A percentile compares a stretch with the other conserved stretches of the same genome.
Evolutionary conservation across 2,329 filamentous ascomycete species (phyloP).

Genomic region (Ophiostoma sp.): DNA sequence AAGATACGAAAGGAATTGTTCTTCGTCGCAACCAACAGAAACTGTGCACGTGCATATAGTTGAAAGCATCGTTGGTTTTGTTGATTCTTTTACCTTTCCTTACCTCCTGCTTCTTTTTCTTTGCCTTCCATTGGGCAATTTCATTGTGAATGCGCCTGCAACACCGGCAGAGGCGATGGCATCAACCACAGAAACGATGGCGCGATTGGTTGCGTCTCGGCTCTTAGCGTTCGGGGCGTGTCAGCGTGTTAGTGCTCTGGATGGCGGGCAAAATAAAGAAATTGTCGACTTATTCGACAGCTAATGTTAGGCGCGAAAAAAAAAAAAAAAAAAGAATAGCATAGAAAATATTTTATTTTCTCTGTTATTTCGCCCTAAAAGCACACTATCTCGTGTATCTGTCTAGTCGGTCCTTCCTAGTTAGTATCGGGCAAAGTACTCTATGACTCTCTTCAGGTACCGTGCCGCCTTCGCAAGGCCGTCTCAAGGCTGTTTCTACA

Average conservation of each 20-base stretch:
- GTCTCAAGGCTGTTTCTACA: slow-evolving; percentile 5
- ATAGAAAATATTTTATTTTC: background rate
- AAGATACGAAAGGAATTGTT: background rate
- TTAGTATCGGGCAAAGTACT: background rate
- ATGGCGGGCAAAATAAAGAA: slow-evolving; percentile 8
- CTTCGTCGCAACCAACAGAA: background rate
- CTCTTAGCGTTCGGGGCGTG: background rate
- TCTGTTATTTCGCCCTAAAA: background rate
- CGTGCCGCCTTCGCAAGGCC: background rate
- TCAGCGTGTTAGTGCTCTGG: background rate
- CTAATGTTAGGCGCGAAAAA: background rate
- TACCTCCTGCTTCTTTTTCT: background rate
- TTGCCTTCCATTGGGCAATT: slow-evolving; percentile 8
- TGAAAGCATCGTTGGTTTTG: background rate
- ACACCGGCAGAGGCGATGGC: slow-evolving; percentile 28
- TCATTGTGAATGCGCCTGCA: background rate
- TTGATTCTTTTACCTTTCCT: background rate
- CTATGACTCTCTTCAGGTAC: background rate
- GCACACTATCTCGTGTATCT: background rate
- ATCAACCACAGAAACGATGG: slow-evolving; percentile 35
- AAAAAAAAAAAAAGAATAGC: background rate
- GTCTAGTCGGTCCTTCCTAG: background rate
- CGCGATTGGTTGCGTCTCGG: slow-evolving; percentile 32
- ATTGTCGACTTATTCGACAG: background rate
- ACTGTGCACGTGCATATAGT: background rate